A percentile compares a stretch with the other conserved stretches of the same genome.
phyloP scores from a whole-genome alignment of 164 flowering plant species.

The Stephania cephalantha region DNA sequence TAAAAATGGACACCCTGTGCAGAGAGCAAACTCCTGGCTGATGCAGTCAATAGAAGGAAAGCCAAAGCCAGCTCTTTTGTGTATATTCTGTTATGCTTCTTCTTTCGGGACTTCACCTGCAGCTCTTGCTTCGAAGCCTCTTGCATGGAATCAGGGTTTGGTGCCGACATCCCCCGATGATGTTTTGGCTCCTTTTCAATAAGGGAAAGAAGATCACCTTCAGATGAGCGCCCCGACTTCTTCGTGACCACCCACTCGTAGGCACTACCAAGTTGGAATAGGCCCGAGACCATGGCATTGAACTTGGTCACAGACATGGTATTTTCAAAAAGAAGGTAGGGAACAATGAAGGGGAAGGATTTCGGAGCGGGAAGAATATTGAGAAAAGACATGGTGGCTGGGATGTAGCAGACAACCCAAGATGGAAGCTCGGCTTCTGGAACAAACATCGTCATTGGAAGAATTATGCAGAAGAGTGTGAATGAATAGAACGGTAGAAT shows the following conservation, averaged over 20 bases:
- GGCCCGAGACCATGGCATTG: constrained; percentile 94
- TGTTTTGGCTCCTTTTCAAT: constrained; percentile 39
- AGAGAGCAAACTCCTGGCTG: constrained; percentile 71
- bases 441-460: constrained; percentile 93
- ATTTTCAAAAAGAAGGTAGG: constrained; percentile 94
- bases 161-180: constrained; percentile 49
- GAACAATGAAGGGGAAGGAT: constrained; percentile 93
- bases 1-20: constrained; percentile 91
- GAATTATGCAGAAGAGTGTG: constrained; percentile 90
- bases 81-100: constrained; percentile 78
- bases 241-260: constrained; percentile 96
- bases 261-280: constrained; percentile 91
- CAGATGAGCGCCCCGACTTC: constrained; percentile 86
- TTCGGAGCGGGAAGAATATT: constrained; percentile 90
- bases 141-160: constrained; percentile 43
- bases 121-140: constrained; percentile 25
- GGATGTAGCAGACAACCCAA: constrained; percentile 94
- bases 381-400: constrained; percentile 90
- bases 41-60: constrained; percentile 69
- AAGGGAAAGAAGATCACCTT: constrained; percentile 57
- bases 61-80: constrained; percentile 73
- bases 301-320: constrained; percentile 98
- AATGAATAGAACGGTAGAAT: constrained; percentile 93
- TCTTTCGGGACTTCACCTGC: constrained; percentile 24
- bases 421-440: constrained; percentile 93